Evolutionary conservation across 768 basidiomycete species (phyloP).

Genomic region (Naganishia kalamii): DNA sequence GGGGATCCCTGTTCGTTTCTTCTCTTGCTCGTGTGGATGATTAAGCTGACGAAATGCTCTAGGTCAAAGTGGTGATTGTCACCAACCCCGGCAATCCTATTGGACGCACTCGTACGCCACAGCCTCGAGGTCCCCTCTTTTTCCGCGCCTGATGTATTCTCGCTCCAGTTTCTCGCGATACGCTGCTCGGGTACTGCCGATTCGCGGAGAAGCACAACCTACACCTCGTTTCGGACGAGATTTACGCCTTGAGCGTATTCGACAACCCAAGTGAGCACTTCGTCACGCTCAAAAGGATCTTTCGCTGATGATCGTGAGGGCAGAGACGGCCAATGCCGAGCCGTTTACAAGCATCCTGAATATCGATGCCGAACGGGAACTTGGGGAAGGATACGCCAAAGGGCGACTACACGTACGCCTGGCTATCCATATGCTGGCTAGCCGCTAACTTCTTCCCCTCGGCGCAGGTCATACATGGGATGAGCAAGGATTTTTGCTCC

Average conservation of each 20-base stretch:
- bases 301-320: background rate
- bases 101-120: conserved; percentile 9
- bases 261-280: conserved; percentile 29
- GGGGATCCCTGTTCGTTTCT: conserved; percentile 31
- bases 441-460: background rate
- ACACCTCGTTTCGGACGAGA: conserved; percentile 45
- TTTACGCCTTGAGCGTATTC: conserved; percentile 44
- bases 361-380: conserved; percentile 39
- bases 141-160: conserved; percentile 31
- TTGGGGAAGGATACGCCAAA: conserved; percentile 33
- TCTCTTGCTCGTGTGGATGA: background rate
- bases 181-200: conserved; percentile 37
- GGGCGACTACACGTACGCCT: conserved; percentile 37
- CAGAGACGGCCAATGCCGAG: conserved; percentile 28
- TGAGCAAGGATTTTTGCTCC: conserved; percentile 41
- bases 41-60: background rate
- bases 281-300: background rate
- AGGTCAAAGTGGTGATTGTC: conserved; percentile 20
- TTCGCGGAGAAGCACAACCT: conserved; percentile 44
- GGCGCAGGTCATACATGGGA: conserved; percentile 35
- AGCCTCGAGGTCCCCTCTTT: background rate
- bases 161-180: conserved; percentile 36
- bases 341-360: conserved; percentile 41
- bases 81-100: conserved; percentile 8
- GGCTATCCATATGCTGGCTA: background rate